Evolutionary conservation across 1,139 yeast species (phyloP), one percentile per base, ranked within the genome.

Genomic region (Blastobotrys serpentis): DNA sequence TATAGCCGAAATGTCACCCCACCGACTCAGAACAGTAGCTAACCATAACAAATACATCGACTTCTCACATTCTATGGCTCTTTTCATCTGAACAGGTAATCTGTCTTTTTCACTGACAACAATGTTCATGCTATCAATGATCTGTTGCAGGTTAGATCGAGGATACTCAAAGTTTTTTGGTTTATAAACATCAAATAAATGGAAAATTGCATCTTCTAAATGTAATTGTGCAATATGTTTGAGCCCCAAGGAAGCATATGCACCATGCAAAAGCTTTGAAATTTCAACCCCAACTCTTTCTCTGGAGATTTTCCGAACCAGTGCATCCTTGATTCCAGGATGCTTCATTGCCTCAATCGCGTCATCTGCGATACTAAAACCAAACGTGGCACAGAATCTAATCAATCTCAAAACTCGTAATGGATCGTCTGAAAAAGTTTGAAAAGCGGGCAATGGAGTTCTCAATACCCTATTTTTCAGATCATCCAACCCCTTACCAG

Each of bases 351-450:
- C 87, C 1, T 67, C 60, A 34, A 79, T 67, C 0, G 94, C 81
- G 1, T 73, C 76, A 0, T 67, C 57, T 8, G 83, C 95, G 37
- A 92, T 75, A 0, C 60, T 59, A 61, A 90, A 94, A 47, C 81
- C 75, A 61, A 85, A 88, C 47, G 88, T 79, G 41, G 89, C 76
- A 0, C 96, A 94, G 72, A 92, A 92, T 55, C 99, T 71, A 21
- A 92, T 78, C 50, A 92, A 69, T 54, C 99, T 74, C 51, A 92
- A 68, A 1, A 92, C 94, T 52, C 98, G 75, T 52, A 92, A 73
- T 0, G 99, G 99, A 65, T 92, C 99, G 64, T 92, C 98, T 47
- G 83, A 65, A 61, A 92, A 92, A 0, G 99, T 92, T 60, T 84
- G 81, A 42, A 75, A 66, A 2, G 98, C 96, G 13, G 79, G 82